These are phyloP conservation scores for Zoysia matrella DNA, from an alignment of 202 grass and related monocot genomes.

Conservation along the genomic window DNA sequence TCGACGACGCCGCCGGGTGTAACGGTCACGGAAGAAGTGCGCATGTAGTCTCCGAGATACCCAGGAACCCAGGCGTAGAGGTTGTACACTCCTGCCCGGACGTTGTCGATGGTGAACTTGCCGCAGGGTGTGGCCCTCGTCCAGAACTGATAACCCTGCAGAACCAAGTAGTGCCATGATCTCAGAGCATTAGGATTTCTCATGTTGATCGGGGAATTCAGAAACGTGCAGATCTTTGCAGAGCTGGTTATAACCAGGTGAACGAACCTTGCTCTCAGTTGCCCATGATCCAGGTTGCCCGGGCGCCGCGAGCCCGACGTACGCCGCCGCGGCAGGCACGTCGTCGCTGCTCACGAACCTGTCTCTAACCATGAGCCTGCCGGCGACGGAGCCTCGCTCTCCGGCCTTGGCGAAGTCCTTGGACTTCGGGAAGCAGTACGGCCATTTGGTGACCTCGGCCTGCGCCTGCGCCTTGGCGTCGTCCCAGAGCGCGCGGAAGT, in stretches of 20 bases:
- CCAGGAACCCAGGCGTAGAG: conserved; percentile 77
- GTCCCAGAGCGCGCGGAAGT: conserved; percentile 50
- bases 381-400: conserved; percentile 55
- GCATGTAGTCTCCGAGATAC: conserved; percentile 64
- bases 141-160: conserved; percentile 57
- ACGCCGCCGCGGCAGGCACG: too few species aligned
- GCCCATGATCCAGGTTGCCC: conserved; percentile 58
- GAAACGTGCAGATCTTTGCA: background rate
- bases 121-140: conserved; percentile 32
- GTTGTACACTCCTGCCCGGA: conserved; percentile 54
- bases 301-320: too few species aligned
- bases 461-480: conserved; percentile 67
- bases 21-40: conserved; percentile 24
- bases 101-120: conserved; percentile 46
- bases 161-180: background rate
- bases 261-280: conserved; percentile 55
- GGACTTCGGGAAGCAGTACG: conserved; percentile 66
- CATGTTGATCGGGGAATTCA: background rate
- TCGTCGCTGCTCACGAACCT: too few species aligned
- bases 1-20: conserved; percentile 30
- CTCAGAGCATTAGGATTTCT: background rate
- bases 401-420: conserved; percentile 52
- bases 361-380: background rate
- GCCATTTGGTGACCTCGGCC: conserved; percentile 58
- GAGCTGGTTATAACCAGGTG: background rate